phyloP scores from a whole-genome alignment of 345 rosid species.

The Hibiscus syriacus region DNA sequence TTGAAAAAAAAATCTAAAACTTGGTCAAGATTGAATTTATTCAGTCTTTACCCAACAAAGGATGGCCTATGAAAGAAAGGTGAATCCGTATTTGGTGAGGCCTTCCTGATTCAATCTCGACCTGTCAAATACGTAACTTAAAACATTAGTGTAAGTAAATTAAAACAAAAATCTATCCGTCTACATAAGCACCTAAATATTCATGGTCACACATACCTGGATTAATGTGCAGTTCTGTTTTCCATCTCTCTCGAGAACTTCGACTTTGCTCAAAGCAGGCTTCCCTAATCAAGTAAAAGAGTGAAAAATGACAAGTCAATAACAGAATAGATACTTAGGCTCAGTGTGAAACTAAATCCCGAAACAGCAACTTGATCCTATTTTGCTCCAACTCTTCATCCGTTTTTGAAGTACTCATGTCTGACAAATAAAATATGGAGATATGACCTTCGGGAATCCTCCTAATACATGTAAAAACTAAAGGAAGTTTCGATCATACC shows the following conservation, averaged over 20 bases:
- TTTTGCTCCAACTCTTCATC: neutral
- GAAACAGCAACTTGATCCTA: neutral
- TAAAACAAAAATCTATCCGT: neutral
- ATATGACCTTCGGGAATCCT: neutral
- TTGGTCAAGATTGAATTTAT: neutral
- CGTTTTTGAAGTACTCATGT: neutral
- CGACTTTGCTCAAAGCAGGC: slow-evolving; percentile 69
- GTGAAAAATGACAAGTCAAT: neutral
- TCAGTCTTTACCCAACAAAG: slow-evolving; percentile 55
- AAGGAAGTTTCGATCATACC: neutral
- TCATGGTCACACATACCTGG: slow-evolving; percentile 34
- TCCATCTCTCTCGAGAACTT: slow-evolving; percentile 59
- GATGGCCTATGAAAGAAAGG: slow-evolving; percentile 82
- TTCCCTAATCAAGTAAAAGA: slow-evolving; percentile 37
- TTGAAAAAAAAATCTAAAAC: neutral
- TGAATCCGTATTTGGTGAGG: slow-evolving; percentile 93
- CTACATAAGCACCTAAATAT: neutral
- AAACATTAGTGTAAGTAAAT: neutral
- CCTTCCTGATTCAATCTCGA: slow-evolving; percentile 80
- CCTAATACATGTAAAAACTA: neutral
- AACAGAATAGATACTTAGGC: neutral
- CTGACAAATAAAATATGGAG: neutral
- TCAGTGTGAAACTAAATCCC: neutral
- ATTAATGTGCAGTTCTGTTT: slow-evolving; percentile 43
- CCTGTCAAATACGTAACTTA: slow-evolving; percentile 33